Evolutionary conservation across 1,284 basidiomycete species (phyloP).

Genomic region (Taiwanofungus camphoratus): DNA sequence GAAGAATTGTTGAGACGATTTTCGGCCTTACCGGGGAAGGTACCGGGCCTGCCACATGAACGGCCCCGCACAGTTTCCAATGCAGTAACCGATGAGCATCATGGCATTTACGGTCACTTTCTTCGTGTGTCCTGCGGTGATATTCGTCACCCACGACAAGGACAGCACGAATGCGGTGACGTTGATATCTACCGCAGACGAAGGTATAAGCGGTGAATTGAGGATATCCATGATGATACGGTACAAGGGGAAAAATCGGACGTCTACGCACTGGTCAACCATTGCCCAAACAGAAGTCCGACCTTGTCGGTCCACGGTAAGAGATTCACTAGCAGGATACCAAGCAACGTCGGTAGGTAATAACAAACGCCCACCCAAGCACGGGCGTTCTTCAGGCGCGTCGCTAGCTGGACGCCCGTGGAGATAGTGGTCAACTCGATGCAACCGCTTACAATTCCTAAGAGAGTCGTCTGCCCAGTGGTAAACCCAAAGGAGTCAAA

Average conservation of each 20-base stretch:
- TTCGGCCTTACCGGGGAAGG: conserved; percentile 45
- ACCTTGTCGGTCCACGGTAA: conserved; percentile 60
- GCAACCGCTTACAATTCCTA: conserved; percentile 61
- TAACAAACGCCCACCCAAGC: conserved; percentile 59
- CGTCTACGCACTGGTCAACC: conserved; percentile 63
- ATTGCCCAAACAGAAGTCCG: conserved; percentile 55
- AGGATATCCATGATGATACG: not conserved
- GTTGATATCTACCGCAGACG: conserved; percentile 42
- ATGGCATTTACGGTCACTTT: conserved; percentile 62
- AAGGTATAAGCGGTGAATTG: too few relatives aligned
- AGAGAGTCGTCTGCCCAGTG: conserved; percentile 59
- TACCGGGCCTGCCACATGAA: conserved; percentile 71
- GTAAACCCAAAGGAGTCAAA: conserved; percentile 66
- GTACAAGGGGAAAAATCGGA: not conserved
- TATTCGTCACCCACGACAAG: conserved; percentile 60
- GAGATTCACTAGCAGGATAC: conserved; percentile 55
- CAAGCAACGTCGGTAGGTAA: conserved; percentile 58
- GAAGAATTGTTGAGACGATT: not conserved
- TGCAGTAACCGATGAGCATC: conserved; percentile 64
- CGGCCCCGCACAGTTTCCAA: conserved; percentile 64
- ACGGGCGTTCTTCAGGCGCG: conserved; percentile 49
- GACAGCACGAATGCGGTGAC: conserved; percentile 67
- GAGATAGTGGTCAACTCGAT: conserved; percentile 65
- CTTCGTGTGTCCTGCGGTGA: conserved; percentile 77
- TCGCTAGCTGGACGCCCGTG: conserved; percentile 53